Evolutionary conservation across 108 stramenopile genomes (phyloP).

Genomic region (Nitzschia palea): DNA sequence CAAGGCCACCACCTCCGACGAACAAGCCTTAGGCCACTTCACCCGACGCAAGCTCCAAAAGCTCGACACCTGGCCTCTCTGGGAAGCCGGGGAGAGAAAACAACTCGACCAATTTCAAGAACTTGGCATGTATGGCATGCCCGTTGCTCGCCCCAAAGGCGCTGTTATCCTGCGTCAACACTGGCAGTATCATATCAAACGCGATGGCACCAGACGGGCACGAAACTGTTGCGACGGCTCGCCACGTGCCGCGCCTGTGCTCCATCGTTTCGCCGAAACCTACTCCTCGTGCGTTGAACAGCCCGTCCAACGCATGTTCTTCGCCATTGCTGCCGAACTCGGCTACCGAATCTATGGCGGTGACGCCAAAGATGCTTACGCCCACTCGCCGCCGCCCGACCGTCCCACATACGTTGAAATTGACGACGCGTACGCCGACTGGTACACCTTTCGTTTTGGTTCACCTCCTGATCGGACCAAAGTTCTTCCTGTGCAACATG

Average conservation of each 20-base stretch:
- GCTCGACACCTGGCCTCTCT: slow-evolving; percentile 15
- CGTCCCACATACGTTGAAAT: slow-evolving; percentile 28
- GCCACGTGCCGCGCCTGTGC: slow-evolving; percentile 21
- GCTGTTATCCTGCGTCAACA: slow-evolving; percentile 9
- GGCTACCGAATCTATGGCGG: slow-evolving; percentile 25
- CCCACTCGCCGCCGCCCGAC: slow-evolving; percentile 9
- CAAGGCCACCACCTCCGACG: slow-evolving; percentile 17
- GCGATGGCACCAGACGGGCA: slow-evolving; percentile 20
- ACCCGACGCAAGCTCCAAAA: slow-evolving; percentile 28
- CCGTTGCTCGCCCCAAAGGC: not conserved
- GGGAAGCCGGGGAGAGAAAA: not conserved
- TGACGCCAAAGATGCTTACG: slow-evolving; percentile 34
- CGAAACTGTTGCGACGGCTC: slow-evolving; percentile 34
- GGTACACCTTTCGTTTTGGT: slow-evolving; percentile 20
- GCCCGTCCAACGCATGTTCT: not conserved
- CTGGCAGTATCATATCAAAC: slow-evolving; percentile 18
- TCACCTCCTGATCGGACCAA: slow-evolving; percentile 11
- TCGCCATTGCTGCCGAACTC: not conserved
- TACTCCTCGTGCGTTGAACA: slow-evolving; percentile 26
- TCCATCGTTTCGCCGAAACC: slow-evolving; percentile 22
- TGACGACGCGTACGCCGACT: slow-evolving; percentile 21
- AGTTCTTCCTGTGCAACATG: slow-evolving; percentile 26
- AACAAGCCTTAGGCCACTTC: slow-evolving; percentile 26
- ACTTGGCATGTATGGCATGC: slow-evolving; percentile 8
- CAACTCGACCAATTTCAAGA: too few relatives aligned